Percentiles rank a stretch among this genome's conserved stretches.
phyloP scores from a whole-genome alignment of 106 monocot genomes.

The Allium sativum region DNA sequence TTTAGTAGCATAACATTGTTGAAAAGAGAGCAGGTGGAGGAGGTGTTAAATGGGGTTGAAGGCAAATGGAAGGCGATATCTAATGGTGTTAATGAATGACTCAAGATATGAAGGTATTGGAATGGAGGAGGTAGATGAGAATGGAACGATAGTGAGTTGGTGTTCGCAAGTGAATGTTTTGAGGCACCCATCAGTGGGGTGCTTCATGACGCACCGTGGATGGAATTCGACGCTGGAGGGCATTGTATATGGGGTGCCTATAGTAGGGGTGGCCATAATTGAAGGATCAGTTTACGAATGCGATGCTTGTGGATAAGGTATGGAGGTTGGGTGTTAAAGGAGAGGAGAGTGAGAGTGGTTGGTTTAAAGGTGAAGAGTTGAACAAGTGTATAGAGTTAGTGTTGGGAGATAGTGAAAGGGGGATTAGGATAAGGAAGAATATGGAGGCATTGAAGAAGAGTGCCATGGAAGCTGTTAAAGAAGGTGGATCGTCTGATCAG shows the following conservation, averaged over 20 bases:
- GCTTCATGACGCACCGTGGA: background rate
- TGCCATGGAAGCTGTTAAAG: no score
- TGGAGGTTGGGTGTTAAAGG: no score
- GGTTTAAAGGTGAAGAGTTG: no score
- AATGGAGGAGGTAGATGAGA: background rate
- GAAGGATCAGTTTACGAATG: no score
- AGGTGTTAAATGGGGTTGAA: conserved; percentile 1
- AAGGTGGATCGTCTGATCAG: no score
- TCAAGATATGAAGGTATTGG: background rate
- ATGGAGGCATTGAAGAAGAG: no score
- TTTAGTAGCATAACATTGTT: background rate
- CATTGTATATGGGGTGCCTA: background rate
- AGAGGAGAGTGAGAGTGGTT: no score
- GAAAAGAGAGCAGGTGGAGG: background rate
- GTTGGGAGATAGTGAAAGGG: no score
- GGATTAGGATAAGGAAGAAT: no score
- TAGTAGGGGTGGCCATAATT: no score
- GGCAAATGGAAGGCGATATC: background rate
- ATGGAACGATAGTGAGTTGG: background rate
- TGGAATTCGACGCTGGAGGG: conserved; percentile 1
- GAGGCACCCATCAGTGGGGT: background rate
- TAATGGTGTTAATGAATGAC: background rate
- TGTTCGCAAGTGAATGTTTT: background rate
- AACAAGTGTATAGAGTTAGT: no score
- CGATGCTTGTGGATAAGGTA: no score